Evolutionary conservation across 2,329 filamentous ascomycete species (phyloP).

Genomic region (Gliomastix tumulicola): DNA sequence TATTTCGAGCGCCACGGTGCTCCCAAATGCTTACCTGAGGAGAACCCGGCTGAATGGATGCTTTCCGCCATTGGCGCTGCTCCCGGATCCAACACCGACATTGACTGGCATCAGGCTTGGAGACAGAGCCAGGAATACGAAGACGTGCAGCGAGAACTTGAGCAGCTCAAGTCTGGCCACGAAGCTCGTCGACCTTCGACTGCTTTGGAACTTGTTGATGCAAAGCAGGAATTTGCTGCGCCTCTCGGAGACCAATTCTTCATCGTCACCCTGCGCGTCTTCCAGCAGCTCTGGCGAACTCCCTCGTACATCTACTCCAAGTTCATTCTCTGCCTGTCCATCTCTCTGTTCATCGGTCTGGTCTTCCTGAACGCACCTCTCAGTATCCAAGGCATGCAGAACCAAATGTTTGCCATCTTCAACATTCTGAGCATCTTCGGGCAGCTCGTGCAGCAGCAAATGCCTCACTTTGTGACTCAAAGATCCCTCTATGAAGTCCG

Average conservation of each 20-base stretch:
- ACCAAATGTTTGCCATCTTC: conserved; percentile 83
- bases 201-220: too few relatives aligned
- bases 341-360: conserved; percentile 73
- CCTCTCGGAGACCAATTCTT: conserved; percentile 62
- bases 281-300: conserved; percentile 88
- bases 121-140: conserved; percentile 41
- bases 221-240: conserved; percentile 85
- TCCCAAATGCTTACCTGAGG: conserved; percentile 42
- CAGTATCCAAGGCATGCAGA: conserved; percentile 71
- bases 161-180: conserved; percentile 31
- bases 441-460: conserved; percentile 70
- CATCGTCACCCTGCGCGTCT: conserved; percentile 66
- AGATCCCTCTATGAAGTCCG: conserved; percentile 78
- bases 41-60: conserved; percentile 68
- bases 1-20: conserved; percentile 61
- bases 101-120: conserved; percentile 55
- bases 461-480: conserved; percentile 81
- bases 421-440: conserved; percentile 78
- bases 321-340: conserved; percentile 55
- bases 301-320: conserved; percentile 88
- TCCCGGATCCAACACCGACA: conserved; percentile 46
- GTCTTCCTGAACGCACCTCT: conserved; percentile 69
- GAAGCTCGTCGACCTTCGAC: not conserved
- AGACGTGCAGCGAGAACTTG: conserved; percentile 43
- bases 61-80: conserved; percentile 48